These are phyloP conservation scores for Teratosphaeria viscida DNA, from an alignment of 2,329 filamentous ascomycete species.

Conservation along the genomic window DNA sequence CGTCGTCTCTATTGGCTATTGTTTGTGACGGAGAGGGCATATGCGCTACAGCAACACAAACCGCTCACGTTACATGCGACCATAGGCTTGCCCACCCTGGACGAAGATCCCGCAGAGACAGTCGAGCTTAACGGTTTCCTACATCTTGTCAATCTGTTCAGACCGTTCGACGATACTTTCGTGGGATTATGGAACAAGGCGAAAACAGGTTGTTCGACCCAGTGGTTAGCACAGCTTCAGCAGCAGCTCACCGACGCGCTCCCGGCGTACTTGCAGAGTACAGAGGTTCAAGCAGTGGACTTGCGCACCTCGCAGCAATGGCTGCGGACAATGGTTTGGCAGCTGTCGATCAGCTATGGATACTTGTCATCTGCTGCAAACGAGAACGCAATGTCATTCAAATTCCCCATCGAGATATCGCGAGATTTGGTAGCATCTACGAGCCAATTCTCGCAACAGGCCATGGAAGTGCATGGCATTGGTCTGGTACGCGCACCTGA, in stretches of 20 bases:
- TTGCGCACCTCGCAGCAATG: constrained; percentile 61
- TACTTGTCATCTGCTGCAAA: constrained; percentile 45
- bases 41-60: constrained; percentile 53
- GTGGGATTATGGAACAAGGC: constrained; percentile 55
- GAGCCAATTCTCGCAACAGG: constrained; percentile 58
- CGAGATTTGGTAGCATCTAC: constrained; percentile 52
- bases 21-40: constrained; percentile 53
- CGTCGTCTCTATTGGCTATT: constrained; percentile 53
- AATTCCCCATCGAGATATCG: constrained; percentile 52
- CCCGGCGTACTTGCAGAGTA: constrained; percentile 46
- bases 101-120: constrained; percentile 43
- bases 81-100: constrained; percentile 41
- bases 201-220: constrained; percentile 33
- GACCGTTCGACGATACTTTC: constrained; percentile 53
- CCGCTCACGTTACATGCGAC: constrained; percentile 52
- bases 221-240: constrained; percentile 38
- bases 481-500: constrained; percentile 49
- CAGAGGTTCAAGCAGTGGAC: constrained; percentile 58
- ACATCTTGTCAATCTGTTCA: constrained; percentile 51
- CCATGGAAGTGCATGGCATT: constrained; percentile 64
- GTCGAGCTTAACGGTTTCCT: constrained; percentile 49
- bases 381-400: constrained; percentile 52
- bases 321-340: constrained; percentile 63
- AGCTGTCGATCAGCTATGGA: constrained; percentile 56
- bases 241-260: constrained; percentile 43